These are phyloP conservation scores for Kuraishia ogatae DNA, from an alignment of 805 yeast species.

Conservation along the genomic window DNA sequence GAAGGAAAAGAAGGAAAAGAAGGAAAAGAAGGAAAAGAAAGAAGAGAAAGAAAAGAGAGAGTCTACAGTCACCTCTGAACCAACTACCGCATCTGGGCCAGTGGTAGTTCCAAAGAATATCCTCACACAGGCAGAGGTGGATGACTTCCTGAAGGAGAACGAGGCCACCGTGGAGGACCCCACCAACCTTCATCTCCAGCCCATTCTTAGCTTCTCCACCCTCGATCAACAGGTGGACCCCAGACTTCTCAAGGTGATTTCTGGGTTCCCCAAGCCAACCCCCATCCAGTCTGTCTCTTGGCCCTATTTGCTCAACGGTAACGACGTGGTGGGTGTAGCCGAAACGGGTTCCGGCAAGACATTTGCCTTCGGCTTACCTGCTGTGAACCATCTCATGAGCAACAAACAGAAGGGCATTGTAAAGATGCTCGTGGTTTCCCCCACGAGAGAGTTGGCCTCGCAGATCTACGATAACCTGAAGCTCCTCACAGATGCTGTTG, in stretches of 20 bases:
- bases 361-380: constrained; percentile 96
- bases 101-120: constrained; percentile 8
- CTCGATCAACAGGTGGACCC: constrained; percentile 40
- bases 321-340: constrained; percentile 94
- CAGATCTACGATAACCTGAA: constrained; percentile 84
- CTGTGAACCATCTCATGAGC: constrained; percentile 60
- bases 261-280: constrained; percentile 81
- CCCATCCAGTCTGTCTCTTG: constrained; percentile 94
- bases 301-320: constrained; percentile 76
- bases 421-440: constrained; percentile 80
- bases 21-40: constrained; percentile 21
- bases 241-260: constrained; percentile 49
- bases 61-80: too few species aligned
- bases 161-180: constrained; percentile 79
- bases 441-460: constrained; percentile 95
- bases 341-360: constrained; percentile 99
- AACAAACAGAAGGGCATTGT: constrained; percentile 37
- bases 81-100: background rate
- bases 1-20: constrained; percentile 24
- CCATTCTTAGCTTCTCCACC: constrained; percentile 60
- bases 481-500: constrained; percentile 50
- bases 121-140: constrained; percentile 46
- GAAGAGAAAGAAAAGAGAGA: constrained; percentile 27
- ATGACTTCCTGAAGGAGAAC: constrained; percentile 55
- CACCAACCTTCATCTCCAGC: constrained; percentile 40